Evolutionary conservation across 192 early-diverging fungal species (phyloP), one percentile per base, ranked within the genome.

Genomic region (Funneliformis geosporum): DNA sequence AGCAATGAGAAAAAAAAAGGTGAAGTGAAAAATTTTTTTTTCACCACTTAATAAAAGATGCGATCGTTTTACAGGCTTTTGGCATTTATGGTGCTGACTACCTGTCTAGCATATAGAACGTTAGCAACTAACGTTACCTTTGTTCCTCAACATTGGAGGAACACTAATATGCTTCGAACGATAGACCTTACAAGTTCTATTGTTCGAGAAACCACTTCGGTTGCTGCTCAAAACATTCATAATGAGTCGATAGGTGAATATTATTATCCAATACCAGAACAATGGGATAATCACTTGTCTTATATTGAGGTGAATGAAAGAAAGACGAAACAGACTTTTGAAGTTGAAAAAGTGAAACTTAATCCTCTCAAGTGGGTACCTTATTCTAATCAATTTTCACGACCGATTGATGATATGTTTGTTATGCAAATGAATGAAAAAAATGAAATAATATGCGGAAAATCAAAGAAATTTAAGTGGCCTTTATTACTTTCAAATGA

Each of bases 151-250:
- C 59, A 81, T 42, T 85, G 88, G 75, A 80, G 83, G 61, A 92
- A 92, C 78, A 76, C 77, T 55, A 93, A 93, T 79, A 69, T 91
- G 23, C 79, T 89, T 67, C 89, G 92, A 28, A 84, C 85, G n/a
- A 44, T 95, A 44, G 92, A 95, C 73, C 81, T 93, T 14, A 86
- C 87, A 11, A 79, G 79, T 11, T 73, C 86, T 18, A 69, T 90
- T 71, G 83, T 88, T 61, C 84, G 84, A 18, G 88, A 90, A 71
- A 80, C 84, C 66, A 85, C 83, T 33, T 83, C 85, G 7, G 76
- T 86, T 39, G 80, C 81, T 18, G 73, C 85, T 2, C 75, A 83
- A 79, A 90, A 90, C 73, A 83, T 85, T 14, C 80, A 76, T 68
- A 46, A 80, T 2, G 80, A 84, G 28, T 71, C 83, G 47, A 78